Base-by-base conservation (phyloP, 352 stramenopile genomes). In the Achlya hypogyna region DNA sequence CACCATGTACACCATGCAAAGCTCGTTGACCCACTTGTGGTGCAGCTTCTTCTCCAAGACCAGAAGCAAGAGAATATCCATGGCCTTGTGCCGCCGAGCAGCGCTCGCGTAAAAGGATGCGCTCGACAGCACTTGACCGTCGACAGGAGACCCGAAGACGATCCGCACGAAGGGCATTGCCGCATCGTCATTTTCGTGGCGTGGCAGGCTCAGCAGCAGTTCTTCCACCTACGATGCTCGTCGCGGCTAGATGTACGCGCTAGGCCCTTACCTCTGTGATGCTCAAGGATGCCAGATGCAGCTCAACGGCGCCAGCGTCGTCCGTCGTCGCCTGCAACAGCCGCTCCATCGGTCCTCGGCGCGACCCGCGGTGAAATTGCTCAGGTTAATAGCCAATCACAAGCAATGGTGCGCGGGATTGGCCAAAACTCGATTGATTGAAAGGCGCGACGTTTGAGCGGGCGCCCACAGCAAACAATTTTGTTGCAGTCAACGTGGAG, bases 1-100 rank as follows among this genome's bases (percentile, higher is more conserved):
- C 20, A 70, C 69, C 31, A 85, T 73, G 64, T 91, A 93, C 47
- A 72, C 80, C 43, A 91, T 56, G 38, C 72, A 84, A 25, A 93
- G 75, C 72, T 93, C 85, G 1, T 83, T 86, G 51, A 91, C 73
- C 71, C 86, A 87, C 65, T 88, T 84, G 47, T 75, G 76, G 69
- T 89, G 80, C 42, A 91, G 70, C 49, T 93, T 84, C 53, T 76
- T 91, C 28, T 72, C 65, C 20, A 91, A 53, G 32, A 91, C 69
- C 32, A 88, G 58, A 38, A 84, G 74, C 29, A 89, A 72, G 5
- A 91, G 71, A 10, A 51, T 51, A 25, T 59, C 52, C 29, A 65
- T 42, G 54, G n/a, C 18, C 29, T 82, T 74, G 27, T 74, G 62
- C 49, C 78, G 69, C 0, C 74, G 58, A 23, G 69, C 71, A 3